Evolutionary conservation across 2,329 filamentous ascomycete species (phyloP).

Genomic region (Hymenoscyphus infarciens): DNA sequence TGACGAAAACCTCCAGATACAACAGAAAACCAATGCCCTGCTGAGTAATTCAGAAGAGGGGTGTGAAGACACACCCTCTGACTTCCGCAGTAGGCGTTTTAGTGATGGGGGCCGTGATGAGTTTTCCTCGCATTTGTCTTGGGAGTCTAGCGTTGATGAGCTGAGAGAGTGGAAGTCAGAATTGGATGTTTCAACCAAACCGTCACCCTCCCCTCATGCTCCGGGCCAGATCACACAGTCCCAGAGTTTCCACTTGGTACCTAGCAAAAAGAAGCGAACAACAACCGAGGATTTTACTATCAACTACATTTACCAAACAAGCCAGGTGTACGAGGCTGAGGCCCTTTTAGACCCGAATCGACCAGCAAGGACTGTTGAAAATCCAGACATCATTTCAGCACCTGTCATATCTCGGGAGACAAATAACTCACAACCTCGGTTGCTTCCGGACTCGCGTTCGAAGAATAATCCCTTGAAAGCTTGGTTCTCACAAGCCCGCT

Average conservation of each 20-base stretch:
- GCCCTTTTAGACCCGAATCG: not conserved
- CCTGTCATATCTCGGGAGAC: not conserved
- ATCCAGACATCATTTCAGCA: not conserved
- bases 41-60: not conserved
- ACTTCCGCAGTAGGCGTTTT: not conserved
- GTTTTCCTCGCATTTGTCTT: not conserved
- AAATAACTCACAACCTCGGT: not conserved
- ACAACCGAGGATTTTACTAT: not conserved
- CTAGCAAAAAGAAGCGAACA: not conserved
- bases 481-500: not conserved
- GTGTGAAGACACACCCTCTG: not conserved
- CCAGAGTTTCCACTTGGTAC: not conserved
- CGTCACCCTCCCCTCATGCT: not conserved
- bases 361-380: not conserved
- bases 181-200: not conserved
- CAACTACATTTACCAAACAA: not conserved
- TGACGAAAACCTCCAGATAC: conserved; percentile 15
- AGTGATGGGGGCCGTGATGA: not conserved
- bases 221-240: not conserved
- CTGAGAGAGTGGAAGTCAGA: not conserved
- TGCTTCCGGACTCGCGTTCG: not conserved
- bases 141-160: not conserved
- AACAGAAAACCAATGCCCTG: conserved; percentile 7
- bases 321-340: not conserved
- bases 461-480: not conserved